A percentile compares a stretch with the other conserved stretches of the same genome.
Conservation (phyloP, 805 yeast species). For the Starmerella asiatica region DNA sequence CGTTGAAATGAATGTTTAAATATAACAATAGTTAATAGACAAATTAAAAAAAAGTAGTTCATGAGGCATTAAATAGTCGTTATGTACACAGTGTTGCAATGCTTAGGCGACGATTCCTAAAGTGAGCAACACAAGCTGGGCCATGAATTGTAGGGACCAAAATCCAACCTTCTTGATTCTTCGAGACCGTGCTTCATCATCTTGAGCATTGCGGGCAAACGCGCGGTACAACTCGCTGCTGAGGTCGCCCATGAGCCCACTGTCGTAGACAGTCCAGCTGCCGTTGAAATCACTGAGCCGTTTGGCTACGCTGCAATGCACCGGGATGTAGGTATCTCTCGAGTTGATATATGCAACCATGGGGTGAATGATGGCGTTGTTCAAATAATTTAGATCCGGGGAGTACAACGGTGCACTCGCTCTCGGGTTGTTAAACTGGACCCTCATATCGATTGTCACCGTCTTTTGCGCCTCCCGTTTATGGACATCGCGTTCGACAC, state of each 20-base stretch:
- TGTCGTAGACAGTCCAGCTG: slow-evolving; percentile 91
- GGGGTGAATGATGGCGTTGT: slow-evolving; percentile 83
- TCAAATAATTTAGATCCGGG: slow-evolving; percentile 78
- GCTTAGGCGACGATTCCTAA: slow-evolving; percentile 52
- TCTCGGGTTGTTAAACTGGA: slow-evolving; percentile 70
- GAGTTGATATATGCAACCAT: slow-evolving; percentile 92
- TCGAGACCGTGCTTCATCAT: slow-evolving; percentile 61
- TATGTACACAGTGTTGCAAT: slow-evolving; percentile 1
- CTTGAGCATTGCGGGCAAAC: slow-evolving; percentile 75
- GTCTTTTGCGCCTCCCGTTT: slow-evolving; percentile 34
- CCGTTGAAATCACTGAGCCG: slow-evolving; percentile 78
- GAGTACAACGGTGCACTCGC: slow-evolving; percentile 83
- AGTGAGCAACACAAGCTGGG: slow-evolving; percentile 73
- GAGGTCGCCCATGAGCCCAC: slow-evolving; percentile 78
- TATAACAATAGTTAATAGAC: neutral
- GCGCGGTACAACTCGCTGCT: slow-evolving; percentile 83
- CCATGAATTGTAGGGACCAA: slow-evolving; percentile 77
- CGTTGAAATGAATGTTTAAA: neutral
- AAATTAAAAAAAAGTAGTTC: neutral
- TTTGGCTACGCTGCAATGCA: slow-evolving; percentile 69
- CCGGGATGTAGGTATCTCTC: slow-evolving; percentile 76
- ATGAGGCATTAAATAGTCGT: neutral
- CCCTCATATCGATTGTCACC: slow-evolving; percentile 65
- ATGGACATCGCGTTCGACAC: slow-evolving; percentile 22
- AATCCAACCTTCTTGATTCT: slow-evolving; percentile 76